Base-by-base conservation (phyloP, 148 eudicot genomes). In the Amaranthus cruentus region DNA sequence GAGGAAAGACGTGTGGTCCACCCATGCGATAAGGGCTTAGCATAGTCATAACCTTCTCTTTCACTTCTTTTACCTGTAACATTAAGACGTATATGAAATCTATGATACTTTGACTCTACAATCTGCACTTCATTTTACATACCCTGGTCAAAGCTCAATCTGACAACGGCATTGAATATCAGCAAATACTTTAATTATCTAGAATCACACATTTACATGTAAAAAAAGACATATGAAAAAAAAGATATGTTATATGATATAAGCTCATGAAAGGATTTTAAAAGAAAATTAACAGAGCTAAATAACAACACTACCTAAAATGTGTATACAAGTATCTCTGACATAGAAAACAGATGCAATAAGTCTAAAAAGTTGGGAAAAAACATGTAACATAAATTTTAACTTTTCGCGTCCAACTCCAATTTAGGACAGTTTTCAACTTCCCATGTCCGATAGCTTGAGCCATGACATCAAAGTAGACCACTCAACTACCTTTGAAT, bases 11-110 rank as follows among this genome's bases (percentile, higher is more conserved):
- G 80, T 87, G 88, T 47, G 88, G 79, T 68, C 77, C 84, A 76
- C 89, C 79, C 73, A 84, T 69, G 59, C 85, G 87, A 77, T 91
- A 90, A 46, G 96, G 91, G 78, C 87, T 95, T 62, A 95, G 86
- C 79, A 83, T 81, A 71, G 83, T 75, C 97, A 91, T 90, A 28
- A 90, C 96, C 79, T 86, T 91, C 84, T 91, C 98, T 83, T 91
- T 95, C 55, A 87, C 80, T 83, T 91, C 98, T 80, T 95, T 95
- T 14, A 95, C 91, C 98, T 95, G 83, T 52, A 72, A 55, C 13
- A 64, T 66, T 60, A 52, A 74, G 58, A 66, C 53, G 70, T 49
- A 72, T 6, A 73, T 4, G 42, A n/a, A 46, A 64, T 21, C 14
- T 53, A 53, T 21, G 69, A 38, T 46, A 53, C 10, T 49, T 14